These are phyloP conservation scores for Chimonanthus praecox DNA, from an alignment of 164 flowering plant species.

Conservation along the genomic window DNA sequence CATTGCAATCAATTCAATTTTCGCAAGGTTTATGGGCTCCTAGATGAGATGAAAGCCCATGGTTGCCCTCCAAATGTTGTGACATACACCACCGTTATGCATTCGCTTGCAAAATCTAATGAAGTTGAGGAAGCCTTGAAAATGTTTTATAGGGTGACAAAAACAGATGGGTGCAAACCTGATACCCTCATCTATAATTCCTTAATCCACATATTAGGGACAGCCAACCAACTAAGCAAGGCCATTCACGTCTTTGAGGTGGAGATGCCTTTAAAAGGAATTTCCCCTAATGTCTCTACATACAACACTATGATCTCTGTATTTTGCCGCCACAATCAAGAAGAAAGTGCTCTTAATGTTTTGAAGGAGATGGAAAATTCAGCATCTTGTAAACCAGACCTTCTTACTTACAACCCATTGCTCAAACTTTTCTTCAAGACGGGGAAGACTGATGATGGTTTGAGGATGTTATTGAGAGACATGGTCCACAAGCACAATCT, in stretches of 20 bases:
- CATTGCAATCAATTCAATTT: constrained; percentile 49
- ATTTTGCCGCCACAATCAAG: constrained; percentile 50
- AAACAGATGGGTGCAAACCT: constrained; percentile 44
- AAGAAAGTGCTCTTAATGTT: constrained; percentile 39
- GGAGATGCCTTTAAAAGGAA: constrained; percentile 52
- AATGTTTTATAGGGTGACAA: constrained; percentile 42
- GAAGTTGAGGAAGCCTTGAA: constrained; percentile 51
- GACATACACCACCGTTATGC: constrained; percentile 63
- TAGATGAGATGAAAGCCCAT: constrained; percentile 65
- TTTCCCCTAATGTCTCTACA: constrained; percentile 55
- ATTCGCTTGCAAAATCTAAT: constrained; percentile 28
- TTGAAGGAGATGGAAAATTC: constrained; percentile 46
- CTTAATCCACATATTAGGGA: constrained; percentile 56
- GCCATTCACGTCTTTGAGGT: constrained; percentile 50
- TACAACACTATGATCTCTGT: constrained; percentile 71
- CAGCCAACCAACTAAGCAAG: constrained; percentile 43
- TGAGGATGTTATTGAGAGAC: constrained; percentile 46
- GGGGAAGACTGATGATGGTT: constrained; percentile 28
- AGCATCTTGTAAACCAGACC: constrained; percentile 53
- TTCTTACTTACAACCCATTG: constrained; percentile 60
- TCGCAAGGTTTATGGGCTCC: constrained; percentile 46
- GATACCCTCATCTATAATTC: constrained; percentile 66
- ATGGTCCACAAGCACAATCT: constrained; percentile 68
- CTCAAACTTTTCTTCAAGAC: constrained; percentile 53
- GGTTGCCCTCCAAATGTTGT: constrained; percentile 65